Conservation (phyloP, 352 stramenopile genomes). For the Thraustochytrium sp. region DNA sequence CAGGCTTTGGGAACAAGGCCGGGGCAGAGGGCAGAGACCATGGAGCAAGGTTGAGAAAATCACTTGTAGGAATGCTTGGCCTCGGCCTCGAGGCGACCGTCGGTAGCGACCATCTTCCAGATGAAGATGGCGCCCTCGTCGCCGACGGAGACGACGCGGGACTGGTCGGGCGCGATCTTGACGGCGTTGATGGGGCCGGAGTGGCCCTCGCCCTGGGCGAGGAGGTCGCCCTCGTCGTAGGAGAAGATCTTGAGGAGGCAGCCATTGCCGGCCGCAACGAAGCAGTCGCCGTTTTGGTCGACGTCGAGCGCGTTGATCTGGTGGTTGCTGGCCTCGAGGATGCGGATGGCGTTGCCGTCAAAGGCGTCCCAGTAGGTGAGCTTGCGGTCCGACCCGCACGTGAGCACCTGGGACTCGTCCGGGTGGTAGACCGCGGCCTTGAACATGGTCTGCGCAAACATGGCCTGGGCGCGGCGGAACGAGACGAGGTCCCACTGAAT, state of each 20-base stretch:
- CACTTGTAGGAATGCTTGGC: constrained; percentile 26
- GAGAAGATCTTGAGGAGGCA: constrained; percentile 87
- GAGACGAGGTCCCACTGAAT: constrained; percentile 93
- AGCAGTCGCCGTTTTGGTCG: constrained; percentile 70
- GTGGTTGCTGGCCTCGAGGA: constrained; percentile 82
- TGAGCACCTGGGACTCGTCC: constrained; percentile 91
- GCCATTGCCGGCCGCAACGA: constrained; percentile 81
- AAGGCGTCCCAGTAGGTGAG: constrained; percentile 94
- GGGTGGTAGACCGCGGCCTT: constrained; percentile 85
- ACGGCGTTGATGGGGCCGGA: constrained; percentile 84
- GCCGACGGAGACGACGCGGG: constrained; percentile 84
- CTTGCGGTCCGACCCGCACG: constrained; percentile 85
- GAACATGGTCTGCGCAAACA: constrained; percentile 93
- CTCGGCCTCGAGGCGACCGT: background rate
- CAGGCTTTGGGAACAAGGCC: too few species aligned
- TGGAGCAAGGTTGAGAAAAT: background rate
- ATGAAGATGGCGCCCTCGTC: constrained; percentile 90
- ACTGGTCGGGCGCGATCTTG: constrained; percentile 83
- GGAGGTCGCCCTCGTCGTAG: constrained; percentile 88
- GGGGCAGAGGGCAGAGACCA: background rate
- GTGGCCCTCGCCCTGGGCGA: constrained; percentile 79
- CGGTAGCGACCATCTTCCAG: constrained; percentile 59
- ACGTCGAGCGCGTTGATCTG: constrained; percentile 90
- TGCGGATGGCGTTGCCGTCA: constrained; percentile 84
- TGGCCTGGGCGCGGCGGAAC: constrained; percentile 79